Evolutionary conservation across 2,329 filamentous ascomycete genomes (phyloP), one percentile per base, ranked within the genome.

Genomic region (Bipolaris cookei): DNA sequence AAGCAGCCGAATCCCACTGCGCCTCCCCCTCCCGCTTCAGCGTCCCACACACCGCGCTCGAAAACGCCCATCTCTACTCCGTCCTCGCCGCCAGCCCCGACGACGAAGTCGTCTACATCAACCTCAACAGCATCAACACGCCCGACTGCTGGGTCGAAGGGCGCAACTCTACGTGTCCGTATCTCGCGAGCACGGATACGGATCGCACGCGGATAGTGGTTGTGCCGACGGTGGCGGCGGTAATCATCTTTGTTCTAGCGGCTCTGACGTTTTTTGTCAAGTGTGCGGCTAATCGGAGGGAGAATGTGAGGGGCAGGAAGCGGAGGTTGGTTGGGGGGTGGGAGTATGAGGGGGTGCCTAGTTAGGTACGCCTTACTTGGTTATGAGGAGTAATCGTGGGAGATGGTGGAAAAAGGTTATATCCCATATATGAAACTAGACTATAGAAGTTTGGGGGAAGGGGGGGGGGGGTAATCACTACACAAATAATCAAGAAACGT

Each of bases 341-440:
- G 82, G 85, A 88, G 65, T 89, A 90, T 76, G 88, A 90, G 69
- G 88, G 88, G 14, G 86, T 90, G 48, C 87, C 87, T 48, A 74
- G 70, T 61, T 76, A 57, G 54, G 30, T 28, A 0, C n/a, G n/a
- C n/a, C n/a, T n/a, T n/a, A n/a, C n/a, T n/a, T n/a, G n/a, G n/a
- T n/a, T n/a, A n/a, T n/a, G n/a, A n/a, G n/a, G n/a, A n/a, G n/a
- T n/a, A n/a, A n/a, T n/a, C n/a, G n/a, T n/a, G n/a, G n/a, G n/a
- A n/a, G n/a, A n/a, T n/a, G n/a, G n/a, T n/a, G n/a, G n/a, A n/a
- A n/a, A n/a, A n/a, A n/a, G n/a, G n/a, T n/a, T n/a, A n/a, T n/a
- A n/a, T n/a, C n/a, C n/a, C n/a, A n/a, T n/a, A n/a, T n/a, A 21
- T 21, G 21, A 35, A 35, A 14, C n/a, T n/a, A n/a, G 34, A 35